Percentiles rank a stretch among this genome's conserved stretches.
Conservation (phyloP, 148 eudicot species). For the Vaccinium corymbosum region DNA sequence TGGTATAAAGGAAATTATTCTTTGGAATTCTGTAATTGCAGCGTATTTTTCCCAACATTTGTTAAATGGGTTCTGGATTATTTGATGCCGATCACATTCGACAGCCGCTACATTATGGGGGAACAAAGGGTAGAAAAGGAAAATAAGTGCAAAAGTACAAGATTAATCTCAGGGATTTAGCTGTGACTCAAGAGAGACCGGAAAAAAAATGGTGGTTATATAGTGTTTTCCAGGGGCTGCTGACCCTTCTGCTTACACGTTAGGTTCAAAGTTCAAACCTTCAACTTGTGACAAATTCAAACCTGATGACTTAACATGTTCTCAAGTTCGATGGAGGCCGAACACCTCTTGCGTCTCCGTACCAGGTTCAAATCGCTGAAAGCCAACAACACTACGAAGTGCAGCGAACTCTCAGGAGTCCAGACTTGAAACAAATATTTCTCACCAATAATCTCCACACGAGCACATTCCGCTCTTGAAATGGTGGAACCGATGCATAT, state of each 20-base stretch:
- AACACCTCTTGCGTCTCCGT: neutral
- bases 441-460: slow-evolving; percentile 84
- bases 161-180: neutral
- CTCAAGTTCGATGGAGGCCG: neutral
- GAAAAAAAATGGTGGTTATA: neutral
- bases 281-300: neutral
- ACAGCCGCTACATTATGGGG: neutral
- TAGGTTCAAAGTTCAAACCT: neutral
- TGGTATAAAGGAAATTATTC: too few relatives aligned
- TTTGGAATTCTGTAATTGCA: too few relatives aligned
- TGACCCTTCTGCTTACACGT: neutral
- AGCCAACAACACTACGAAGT: neutral
- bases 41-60: too few relatives aligned
- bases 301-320: neutral
- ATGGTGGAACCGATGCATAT: slow-evolving; percentile 86
- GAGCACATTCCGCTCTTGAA: slow-evolving; percentile 72
- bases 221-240: neutral
- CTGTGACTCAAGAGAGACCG: neutral
- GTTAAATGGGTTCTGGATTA: neutral
- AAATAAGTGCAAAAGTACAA: neutral
- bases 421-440: slow-evolving; percentile 2
- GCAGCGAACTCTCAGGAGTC: neutral
- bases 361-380: neutral
- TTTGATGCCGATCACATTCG: neutral
- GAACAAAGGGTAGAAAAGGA: neutral